Conservation (phyloP, 1,139 yeast species). For the Protomyces gravidus region DNA sequence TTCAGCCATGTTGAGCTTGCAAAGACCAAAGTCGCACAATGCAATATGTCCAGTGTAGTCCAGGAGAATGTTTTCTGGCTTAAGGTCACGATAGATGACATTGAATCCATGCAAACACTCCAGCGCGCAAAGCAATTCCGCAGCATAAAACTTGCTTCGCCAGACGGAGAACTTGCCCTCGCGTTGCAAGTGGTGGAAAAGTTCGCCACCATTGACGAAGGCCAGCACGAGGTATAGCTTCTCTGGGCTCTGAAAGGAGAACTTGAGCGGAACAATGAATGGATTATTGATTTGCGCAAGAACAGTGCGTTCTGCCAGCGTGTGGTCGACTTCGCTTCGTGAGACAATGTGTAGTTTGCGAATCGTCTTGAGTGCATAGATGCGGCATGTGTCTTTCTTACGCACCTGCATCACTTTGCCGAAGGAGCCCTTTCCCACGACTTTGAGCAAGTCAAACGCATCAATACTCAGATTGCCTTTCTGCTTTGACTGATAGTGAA, state of each 20-base stretch:
- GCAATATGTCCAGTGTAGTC: conserved; percentile 98
- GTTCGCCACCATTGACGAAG: conserved; percentile 94
- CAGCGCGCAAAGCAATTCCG: conserved; percentile 85
- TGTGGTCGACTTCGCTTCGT: conserved; percentile 91
- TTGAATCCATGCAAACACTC: conserved; percentile 86
- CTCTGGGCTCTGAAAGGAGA: conserved; percentile 93
- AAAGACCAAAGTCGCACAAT: conserved; percentile 91
- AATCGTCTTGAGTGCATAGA: conserved; percentile 88
- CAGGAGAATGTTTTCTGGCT: conserved; percentile 87
- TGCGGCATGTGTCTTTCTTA: conserved; percentile 87
- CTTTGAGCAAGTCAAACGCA: conserved; percentile 87
- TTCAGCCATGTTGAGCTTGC: conserved; percentile 87
- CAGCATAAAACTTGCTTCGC: conserved; percentile 86
- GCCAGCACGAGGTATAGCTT: conserved; percentile 84
- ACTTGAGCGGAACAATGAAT: conserved; percentile 95
- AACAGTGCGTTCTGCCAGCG: conserved; percentile 92
- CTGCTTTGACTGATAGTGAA: conserved; percentile 72
- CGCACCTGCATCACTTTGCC: conserved; percentile 99
- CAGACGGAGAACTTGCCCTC: conserved; percentile 87
- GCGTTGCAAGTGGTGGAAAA: conserved; percentile 87
- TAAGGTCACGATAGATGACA: conserved; percentile 89
- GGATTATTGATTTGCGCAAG: conserved; percentile 90
- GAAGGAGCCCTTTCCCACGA: conserved; percentile 94
- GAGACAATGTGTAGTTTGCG: conserved; percentile 92
- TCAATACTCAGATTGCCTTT: conserved; percentile 74